Evolutionary conservation across 176 grass and related monocot species (phyloP).

Genomic region (Microstegium vimineum): DNA sequence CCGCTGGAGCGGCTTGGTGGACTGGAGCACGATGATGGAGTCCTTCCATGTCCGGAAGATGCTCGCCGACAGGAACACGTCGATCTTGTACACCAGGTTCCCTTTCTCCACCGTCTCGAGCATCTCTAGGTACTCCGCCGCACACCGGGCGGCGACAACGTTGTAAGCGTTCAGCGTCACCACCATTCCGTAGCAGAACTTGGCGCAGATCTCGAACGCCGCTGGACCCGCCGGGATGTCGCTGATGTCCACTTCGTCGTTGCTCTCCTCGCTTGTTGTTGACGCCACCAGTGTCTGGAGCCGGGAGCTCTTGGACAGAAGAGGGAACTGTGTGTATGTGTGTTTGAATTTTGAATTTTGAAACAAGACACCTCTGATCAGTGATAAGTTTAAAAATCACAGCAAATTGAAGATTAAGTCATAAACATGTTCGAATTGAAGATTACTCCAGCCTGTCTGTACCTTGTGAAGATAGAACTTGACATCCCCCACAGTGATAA

Average conservation of each 20-base stretch:
- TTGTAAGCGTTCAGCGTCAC: conserved; percentile 99
- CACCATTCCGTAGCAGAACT: conserved; percentile 92
- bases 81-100: conserved; percentile 95
- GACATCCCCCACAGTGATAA: conserved; percentile 74
- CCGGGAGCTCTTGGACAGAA: conserved; percentile 82
- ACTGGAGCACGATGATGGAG: conserved; percentile 84
- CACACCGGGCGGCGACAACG: conserved; percentile 69
- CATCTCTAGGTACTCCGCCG: conserved; percentile 96
- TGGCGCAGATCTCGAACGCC: conserved; percentile 89
- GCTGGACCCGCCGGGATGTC: conserved; percentile 85
- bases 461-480: conserved; percentile 99
- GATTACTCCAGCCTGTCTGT: not conserved
- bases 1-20: conserved; percentile 59
- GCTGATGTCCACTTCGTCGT: conserved; percentile 67
- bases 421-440: not conserved
- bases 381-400: not conserved
- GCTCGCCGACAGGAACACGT: conserved; percentile 78
- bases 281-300: conserved; percentile 74
- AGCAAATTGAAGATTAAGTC: no score
- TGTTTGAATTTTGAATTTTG: not conserved
- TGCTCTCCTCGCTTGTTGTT: conserved; percentile 57
- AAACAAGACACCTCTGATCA: not conserved
- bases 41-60: conserved; percentile 94
- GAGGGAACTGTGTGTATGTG: conserved; percentile 68
- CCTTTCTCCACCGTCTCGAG: conserved; percentile 78